A percentile compares a stretch with the other conserved stretches of the same genome.
Evolutionary conservation across 306 rosid species (phyloP).

Genomic region (Quercus berberidifolia): DNA sequence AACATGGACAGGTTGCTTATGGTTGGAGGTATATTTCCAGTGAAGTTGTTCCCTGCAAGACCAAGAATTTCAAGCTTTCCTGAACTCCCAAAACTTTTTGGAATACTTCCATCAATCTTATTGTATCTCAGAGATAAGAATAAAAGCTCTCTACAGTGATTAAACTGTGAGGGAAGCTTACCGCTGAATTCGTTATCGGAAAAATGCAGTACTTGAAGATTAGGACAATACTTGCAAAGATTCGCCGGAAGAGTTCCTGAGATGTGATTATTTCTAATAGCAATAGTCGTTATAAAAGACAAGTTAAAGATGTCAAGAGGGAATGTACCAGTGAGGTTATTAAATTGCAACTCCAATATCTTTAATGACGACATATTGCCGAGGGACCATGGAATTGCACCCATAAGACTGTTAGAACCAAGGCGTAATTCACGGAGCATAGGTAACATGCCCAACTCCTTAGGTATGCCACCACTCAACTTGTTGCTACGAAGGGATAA

Average conservation of each 20-base stretch:
- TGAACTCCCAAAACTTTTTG: background rate
- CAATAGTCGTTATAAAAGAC: background rate
- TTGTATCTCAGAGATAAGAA: accelerated
- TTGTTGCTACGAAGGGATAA: background rate
- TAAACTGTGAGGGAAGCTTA: background rate
- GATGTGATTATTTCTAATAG: background rate
- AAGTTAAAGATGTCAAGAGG: background rate
- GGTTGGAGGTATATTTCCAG: background rate
- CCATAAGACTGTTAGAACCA: background rate
- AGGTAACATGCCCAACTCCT: background rate
- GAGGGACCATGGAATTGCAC: background rate
- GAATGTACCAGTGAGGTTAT: background rate
- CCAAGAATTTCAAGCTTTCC: background rate
- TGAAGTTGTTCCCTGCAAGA: background rate
- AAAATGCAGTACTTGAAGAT: background rate
- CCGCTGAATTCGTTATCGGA: background rate
- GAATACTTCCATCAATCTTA: background rate
- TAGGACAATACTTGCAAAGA: background rate
- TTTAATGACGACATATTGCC: background rate
- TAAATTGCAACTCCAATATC: accelerated
- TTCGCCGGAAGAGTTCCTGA: background rate
- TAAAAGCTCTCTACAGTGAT: background rate
- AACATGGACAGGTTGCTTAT: background rate
- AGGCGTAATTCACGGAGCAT: accelerated
- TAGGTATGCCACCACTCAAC: background rate